These are phyloP conservation scores for Eimeria sp. DNA, from an alignment of 169 alveolate genomes.

Conservation along the genomic window DNA sequence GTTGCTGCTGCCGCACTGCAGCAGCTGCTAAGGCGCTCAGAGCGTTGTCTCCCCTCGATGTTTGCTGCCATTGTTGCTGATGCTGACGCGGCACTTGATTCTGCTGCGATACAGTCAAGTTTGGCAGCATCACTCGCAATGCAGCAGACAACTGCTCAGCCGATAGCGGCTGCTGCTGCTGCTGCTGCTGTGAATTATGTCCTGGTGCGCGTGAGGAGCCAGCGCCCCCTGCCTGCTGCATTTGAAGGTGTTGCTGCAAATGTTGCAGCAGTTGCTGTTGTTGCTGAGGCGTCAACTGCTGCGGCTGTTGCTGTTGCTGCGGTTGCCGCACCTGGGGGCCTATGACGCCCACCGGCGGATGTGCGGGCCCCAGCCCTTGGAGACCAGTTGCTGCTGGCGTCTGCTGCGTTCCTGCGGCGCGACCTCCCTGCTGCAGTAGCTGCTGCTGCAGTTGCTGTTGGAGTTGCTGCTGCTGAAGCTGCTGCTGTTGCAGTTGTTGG, in stretches of 20 bases:
- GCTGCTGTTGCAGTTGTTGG: constrained; percentile 23
- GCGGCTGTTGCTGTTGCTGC: constrained; percentile 69
- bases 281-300: constrained; percentile 1
- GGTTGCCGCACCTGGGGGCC: constrained; percentile 77
- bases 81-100: constrained; percentile 46
- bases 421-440: constrained; percentile 61
- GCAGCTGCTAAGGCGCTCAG: constrained; percentile 31
- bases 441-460: constrained; percentile 53
- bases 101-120: constrained; percentile 19
- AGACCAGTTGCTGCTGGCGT: constrained; percentile 20
- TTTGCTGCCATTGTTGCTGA: constrained; percentile 53
- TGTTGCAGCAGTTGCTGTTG: constrained; percentile 75
- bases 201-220: constrained; percentile 29
- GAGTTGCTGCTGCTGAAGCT: constrained; percentile 51
- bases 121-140: constrained; percentile 61
- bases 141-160: constrained; percentile 73
- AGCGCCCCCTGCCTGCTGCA: constrained; percentile 43
- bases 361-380: constrained; percentile 55
- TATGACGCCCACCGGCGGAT: constrained; percentile 4
- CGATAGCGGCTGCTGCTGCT: constrained; percentile 38
- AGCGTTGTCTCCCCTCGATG: constrained; percentile 19
- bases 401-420: constrained; percentile 54
- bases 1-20: constrained; percentile 56
- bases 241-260: constrained; percentile 61
- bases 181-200: constrained; percentile 52